Base-by-base conservation (phyloP, 352 stramenopile species). In the Globisporangium emineosum region DNA sequence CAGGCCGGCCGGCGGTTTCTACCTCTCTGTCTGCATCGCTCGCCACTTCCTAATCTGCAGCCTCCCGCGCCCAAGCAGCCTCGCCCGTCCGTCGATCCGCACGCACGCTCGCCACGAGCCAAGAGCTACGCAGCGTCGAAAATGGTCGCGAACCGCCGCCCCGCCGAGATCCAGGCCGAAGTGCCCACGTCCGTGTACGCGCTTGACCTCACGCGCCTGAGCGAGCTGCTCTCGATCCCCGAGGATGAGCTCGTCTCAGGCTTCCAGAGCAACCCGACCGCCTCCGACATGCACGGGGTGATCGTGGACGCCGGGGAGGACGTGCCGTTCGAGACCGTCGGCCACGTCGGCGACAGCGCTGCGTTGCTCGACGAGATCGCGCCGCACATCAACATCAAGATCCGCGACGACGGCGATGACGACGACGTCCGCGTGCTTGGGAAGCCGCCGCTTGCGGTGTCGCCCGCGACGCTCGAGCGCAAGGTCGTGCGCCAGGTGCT, bases 231-330 rank as follows among this genome's bases (percentile, higher is more conserved):
- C 30, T 45, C 50, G 52, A 86, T 88, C 65, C 76, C 73, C 33
- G 71, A 84, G 67, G 60, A 61, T 33, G 79, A 88, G 60, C 66
- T 88, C 30, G 61, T 86, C 42, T 70, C 62, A 19, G 78, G 81
- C 43, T 88, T 93, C 68, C 76, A 88, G 62, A 61, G 71, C 12
- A 66, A 87, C 60, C 79, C 78, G 45, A 81, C 69, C 25, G 73
- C 76, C 43, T 84, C 78, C 23, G 81, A 88, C 47, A 93, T 93
- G 68, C 83, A 93, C 54, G 82, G 83, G 49, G 81, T 93, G 25
- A 78, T 93, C 64, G 81, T 93, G 12, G 82, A 93, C 62, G 77
- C 81, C 33, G 83, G 83, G 19, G 79, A 90, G 67, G 77, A 88
- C 65, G 80, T 91, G 43, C 80, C 83, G 0, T 91, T 93, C 57